These are phyloP conservation scores for Bacterosira constricta DNA, from an alignment of 108 stramenopile species.

Conservation along the genomic window DNA sequence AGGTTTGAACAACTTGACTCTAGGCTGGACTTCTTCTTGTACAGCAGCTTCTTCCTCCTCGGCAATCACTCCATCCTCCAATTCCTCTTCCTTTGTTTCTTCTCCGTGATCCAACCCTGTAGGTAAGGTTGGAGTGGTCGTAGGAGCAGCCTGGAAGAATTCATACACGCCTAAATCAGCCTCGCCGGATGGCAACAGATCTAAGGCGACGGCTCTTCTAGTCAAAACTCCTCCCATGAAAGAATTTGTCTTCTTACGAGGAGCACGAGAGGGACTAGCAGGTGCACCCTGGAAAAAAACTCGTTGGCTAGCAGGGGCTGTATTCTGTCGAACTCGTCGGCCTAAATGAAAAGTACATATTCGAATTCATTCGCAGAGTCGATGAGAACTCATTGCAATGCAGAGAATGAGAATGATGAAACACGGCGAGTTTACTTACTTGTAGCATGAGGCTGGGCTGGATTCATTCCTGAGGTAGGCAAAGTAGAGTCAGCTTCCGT, in stretches of 20 bases:
- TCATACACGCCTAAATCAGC: constrained; percentile 21
- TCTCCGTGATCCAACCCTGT: constrained; percentile 22
- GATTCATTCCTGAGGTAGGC: background rate
- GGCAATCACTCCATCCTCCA: constrained; percentile 1
- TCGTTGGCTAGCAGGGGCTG: constrained; percentile 14
- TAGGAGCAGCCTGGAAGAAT: constrained; percentile 12
- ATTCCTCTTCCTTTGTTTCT: constrained; percentile 37
- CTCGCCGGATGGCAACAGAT: constrained; percentile 53
- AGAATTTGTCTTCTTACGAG: constrained; percentile 32
- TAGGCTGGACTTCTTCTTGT: constrained; percentile 1
- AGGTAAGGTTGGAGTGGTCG: background rate
- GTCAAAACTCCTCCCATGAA: constrained; percentile 43
- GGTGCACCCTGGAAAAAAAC: background rate
- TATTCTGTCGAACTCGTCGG: too few species aligned
- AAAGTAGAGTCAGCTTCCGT: constrained; percentile 6
- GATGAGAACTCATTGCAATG: too few species aligned
- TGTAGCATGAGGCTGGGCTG: too few species aligned
- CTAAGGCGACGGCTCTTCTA: constrained; percentile 51
- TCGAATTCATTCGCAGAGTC: too few species aligned
- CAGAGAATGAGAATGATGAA: too few species aligned
- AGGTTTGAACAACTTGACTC: constrained; percentile 44
- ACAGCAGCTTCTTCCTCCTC: background rate
- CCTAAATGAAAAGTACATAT: too few species aligned
- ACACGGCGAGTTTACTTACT: too few species aligned
- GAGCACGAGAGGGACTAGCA: background rate